phyloP scores from a whole-genome alignment of 495 filamentous ascomycete genomes.

The Xylaria intraflava region DNA sequence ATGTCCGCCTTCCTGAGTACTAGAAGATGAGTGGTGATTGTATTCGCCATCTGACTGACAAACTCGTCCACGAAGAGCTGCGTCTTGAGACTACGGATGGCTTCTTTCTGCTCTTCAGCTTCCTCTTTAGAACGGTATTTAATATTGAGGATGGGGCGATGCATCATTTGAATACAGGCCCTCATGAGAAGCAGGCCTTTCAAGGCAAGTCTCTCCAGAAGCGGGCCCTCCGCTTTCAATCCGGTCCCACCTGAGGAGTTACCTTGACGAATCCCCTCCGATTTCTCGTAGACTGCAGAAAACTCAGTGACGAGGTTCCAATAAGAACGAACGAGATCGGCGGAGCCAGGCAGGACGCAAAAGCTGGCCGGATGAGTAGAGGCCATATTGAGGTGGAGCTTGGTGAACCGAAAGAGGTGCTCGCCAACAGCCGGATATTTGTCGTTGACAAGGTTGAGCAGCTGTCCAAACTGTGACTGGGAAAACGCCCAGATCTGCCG shows the following conservation, averaged over 20 bases:
- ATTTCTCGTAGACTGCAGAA: constrained; percentile 59
- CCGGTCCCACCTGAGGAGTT: constrained; percentile 40
- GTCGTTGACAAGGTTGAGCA: constrained; percentile 48
- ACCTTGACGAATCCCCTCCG: constrained; percentile 41
- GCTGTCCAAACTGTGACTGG: constrained; percentile 62
- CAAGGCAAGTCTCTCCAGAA: constrained; percentile 69
- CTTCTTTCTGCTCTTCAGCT: constrained; percentile 60
- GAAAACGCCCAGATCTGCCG: constrained; percentile 69
- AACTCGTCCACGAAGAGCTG: constrained; percentile 68
- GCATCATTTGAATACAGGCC: constrained; percentile 75
- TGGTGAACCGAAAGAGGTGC: constrained; percentile 81
- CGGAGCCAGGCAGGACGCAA: constrained; percentile 67
- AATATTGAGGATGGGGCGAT: constrained; percentile 71
- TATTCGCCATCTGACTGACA: constrained; percentile 70
- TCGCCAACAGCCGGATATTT: constrained; percentile 62
- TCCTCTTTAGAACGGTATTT: constrained; percentile 65
- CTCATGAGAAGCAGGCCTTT: constrained; percentile 78
- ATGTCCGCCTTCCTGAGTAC: constrained; percentile 79
- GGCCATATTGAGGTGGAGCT: constrained; percentile 83
- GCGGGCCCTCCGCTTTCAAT: constrained; percentile 47
- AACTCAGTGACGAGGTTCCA: constrained; percentile 74
- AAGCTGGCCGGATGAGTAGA: constrained; percentile 70
- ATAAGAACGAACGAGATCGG: constrained; percentile 68
- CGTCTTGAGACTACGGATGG: constrained; percentile 57
- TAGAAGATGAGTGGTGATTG: constrained; percentile 81